phyloP scores from a whole-genome alignment of 495 filamentous ascomycete species.

The Annulohypoxylon stygium region DNA sequence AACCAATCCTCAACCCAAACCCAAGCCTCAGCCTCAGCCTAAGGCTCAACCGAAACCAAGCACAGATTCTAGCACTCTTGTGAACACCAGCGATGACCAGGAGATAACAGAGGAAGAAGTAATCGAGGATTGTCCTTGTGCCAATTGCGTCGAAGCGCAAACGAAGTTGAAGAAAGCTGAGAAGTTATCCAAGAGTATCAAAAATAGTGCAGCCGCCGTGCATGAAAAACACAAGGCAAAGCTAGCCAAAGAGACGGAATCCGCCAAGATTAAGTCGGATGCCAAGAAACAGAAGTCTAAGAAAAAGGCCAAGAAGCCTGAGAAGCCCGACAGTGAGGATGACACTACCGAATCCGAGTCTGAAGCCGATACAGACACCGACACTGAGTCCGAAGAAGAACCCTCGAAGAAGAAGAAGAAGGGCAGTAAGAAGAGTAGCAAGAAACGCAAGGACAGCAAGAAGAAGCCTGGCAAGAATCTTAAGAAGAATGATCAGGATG shows the following conservation, averaged over 20 bases:
- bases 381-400: background rate
- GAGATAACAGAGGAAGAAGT: slow-evolving; percentile 27
- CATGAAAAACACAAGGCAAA: slow-evolving; percentile 40
- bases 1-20: background rate
- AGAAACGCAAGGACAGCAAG: slow-evolving; percentile 10
- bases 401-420: slow-evolving; percentile 26
- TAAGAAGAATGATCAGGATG: slow-evolving; percentile 22
- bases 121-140: slow-evolving; percentile 46
- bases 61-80: slow-evolving; percentile 19
- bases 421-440: slow-evolving; percentile 35
- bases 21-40: no score
- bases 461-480: background rate
- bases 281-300: slow-evolving; percentile 29
- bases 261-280: slow-evolving; percentile 11
- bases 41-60: slow-evolving; percentile 3
- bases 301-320: slow-evolving; percentile 37
- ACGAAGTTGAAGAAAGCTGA: slow-evolving; percentile 22
- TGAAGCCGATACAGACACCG: slow-evolving; percentile 1
- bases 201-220: slow-evolving; percentile 24
- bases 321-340: slow-evolving; percentile 32
- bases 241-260: slow-evolving; percentile 20
- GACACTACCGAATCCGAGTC: slow-evolving; percentile 26
- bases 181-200: slow-evolving; percentile 24
- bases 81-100: slow-evolving; percentile 28
- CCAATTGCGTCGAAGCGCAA: slow-evolving; percentile 36